phyloP scores from a whole-genome alignment of 345 rosid species.

The thale cress (Arabidopsis thaliana) region TAIR10.1 NC_003070.9:5601501-5602000 shows the following conservation, averaged over 20 bases:
- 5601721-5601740: neutral
- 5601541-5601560: slow-evolving; percentile 38
- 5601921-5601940: neutral
- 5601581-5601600: neutral
- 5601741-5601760: neutral
- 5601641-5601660: neutral
- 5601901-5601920: neutral
- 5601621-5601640: slow-evolving; percentile 6
- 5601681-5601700: neutral
- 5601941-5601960: too few species aligned
- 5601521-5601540: slow-evolving; percentile 37
- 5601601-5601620: slow-evolving; percentile 27
- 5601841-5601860: neutral
- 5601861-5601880: neutral
- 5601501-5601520: slow-evolving; percentile 38
- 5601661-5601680: neutral
- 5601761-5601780: neutral
- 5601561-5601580: slow-evolving; percentile 4
- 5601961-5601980: too few species aligned
- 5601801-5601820: neutral
- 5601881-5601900: neutral
- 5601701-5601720: neutral
- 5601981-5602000: neutral
- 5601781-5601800: neutral
- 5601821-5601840: neutral